phyloP scores from a whole-genome alignment of 2,329 filamentous ascomycete genomes.

The Diaporthe vexans region DNA sequence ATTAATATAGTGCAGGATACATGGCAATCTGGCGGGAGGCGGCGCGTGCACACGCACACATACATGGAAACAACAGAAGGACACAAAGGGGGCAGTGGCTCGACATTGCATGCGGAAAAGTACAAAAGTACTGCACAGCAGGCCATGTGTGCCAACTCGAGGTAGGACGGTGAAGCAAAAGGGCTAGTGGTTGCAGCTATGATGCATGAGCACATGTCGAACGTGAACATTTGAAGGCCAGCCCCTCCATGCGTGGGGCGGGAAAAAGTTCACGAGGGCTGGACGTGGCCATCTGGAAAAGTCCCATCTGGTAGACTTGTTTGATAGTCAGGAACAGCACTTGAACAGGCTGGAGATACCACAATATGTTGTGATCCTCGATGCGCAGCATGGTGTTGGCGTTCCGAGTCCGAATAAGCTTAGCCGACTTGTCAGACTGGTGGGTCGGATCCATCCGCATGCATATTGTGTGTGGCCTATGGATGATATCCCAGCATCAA shows the following conservation, averaged over 20 bases:
- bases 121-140: background rate
- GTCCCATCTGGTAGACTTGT: background rate
- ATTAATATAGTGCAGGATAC: background rate
- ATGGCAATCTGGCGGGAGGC: background rate
- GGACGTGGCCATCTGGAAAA: constrained; percentile 2
- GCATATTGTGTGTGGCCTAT: constrained; percentile 21
- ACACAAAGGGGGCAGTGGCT: background rate
- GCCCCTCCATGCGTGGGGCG: background rate
- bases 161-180: constrained; percentile 3
- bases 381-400: background rate
- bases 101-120: background rate
- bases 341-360: constrained; percentile 4
- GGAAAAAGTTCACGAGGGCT: background rate
- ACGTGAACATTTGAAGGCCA: background rate
- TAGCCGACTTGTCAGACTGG: constrained; percentile 21
- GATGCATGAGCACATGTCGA: constrained; percentile 19
- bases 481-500: constrained; percentile 1
- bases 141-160: background rate
- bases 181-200: background rate
- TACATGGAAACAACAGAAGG: background rate
- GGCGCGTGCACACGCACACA: background rate
- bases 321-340: constrained; percentile 29
- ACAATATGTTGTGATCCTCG: no score
- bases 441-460: constrained; percentile 39
- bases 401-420: constrained; percentile 35